A percentile compares a stretch with the other conserved stretches of the same genome.
Conservation (phyloP, 2,329 filamentous ascomycete species). For the Neoscytalidium dimidiatum region DNA sequence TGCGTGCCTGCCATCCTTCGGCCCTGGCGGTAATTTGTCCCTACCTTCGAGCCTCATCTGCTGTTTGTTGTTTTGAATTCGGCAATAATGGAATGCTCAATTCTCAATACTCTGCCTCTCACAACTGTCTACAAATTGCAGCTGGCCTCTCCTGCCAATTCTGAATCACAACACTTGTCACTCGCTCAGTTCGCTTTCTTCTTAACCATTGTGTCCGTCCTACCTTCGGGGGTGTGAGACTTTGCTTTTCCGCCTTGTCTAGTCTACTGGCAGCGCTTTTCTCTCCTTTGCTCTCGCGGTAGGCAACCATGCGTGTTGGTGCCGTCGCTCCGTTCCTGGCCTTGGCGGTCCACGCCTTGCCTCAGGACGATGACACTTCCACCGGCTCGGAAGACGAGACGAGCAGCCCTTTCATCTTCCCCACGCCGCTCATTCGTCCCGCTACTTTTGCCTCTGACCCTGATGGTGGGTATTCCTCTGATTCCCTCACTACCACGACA, state of each 20-base stretch:
- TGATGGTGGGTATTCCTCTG: neutral
- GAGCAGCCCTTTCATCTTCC: neutral
- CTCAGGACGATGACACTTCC: neutral
- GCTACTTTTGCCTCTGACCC: neutral
- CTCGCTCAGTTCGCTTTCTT: neutral
- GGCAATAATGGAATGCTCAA: neutral
- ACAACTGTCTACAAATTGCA: conserved; percentile 5
- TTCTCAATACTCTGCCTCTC: neutral
- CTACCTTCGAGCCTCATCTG: neutral
- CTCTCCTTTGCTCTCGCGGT: neutral
- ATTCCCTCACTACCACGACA: neutral
- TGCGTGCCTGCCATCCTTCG: neutral
- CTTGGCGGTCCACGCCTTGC: neutral
- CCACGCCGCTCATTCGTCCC: neutral
- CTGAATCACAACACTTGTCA: neutral
- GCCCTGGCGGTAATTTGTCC: neutral
- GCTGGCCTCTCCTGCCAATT: neutral
- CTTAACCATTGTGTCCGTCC: neutral
- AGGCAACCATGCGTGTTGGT: conserved; percentile 2
- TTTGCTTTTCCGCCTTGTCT: neutral
- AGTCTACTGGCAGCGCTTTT: neutral
- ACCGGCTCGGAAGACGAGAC: neutral
- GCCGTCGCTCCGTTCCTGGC: neutral
- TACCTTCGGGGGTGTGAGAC: neutral
- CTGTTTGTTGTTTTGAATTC: conserved; percentile 1